Evolutionary conservation across 2,329 filamentous ascomycete genomes (phyloP).

Genomic region (Colletotrichum higginsianum): DNA sequence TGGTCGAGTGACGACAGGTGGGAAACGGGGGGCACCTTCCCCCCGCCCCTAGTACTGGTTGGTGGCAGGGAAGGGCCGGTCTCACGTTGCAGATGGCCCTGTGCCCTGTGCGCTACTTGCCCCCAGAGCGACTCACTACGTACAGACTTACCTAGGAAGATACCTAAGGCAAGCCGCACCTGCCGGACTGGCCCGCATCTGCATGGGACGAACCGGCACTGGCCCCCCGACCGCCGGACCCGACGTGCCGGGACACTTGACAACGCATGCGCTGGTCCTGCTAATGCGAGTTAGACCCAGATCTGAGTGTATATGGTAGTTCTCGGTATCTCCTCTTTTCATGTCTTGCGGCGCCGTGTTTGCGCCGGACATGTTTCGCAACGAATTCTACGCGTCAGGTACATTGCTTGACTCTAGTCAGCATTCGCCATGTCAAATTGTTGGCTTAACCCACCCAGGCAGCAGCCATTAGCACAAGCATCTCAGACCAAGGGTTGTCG

Average conservation of each 20-base stretch:
- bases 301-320: background rate
- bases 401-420: background rate
- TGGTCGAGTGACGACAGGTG: conserved; percentile 30
- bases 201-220: conserved; percentile 10
- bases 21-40: conserved; percentile 31
- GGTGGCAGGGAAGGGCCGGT: conserved; percentile 38
- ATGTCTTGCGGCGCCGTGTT: background rate
- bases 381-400: too few relatives aligned
- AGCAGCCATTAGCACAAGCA: background rate
- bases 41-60: conserved; percentile 25
- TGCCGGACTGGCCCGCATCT: conserved; percentile 10
- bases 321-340: background rate
- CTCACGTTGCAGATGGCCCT: conserved; percentile 39
- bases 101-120: conserved; percentile 49
- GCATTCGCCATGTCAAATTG: background rate
- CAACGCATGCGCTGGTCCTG: conserved; percentile 22
- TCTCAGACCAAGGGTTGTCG: background rate
- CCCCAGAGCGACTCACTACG: conserved; percentile 17
- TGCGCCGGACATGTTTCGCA: background rate
- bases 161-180: conserved; percentile 19
- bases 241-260: background rate
- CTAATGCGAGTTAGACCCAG: conserved; percentile 7
- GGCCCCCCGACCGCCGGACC: conserved; percentile 12
- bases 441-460: background rate
- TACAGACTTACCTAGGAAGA: conserved; percentile 10